Evolutionary conservation across 2,329 filamentous ascomycete genomes (phyloP).

Genomic region (Alternaria sp.): DNA sequence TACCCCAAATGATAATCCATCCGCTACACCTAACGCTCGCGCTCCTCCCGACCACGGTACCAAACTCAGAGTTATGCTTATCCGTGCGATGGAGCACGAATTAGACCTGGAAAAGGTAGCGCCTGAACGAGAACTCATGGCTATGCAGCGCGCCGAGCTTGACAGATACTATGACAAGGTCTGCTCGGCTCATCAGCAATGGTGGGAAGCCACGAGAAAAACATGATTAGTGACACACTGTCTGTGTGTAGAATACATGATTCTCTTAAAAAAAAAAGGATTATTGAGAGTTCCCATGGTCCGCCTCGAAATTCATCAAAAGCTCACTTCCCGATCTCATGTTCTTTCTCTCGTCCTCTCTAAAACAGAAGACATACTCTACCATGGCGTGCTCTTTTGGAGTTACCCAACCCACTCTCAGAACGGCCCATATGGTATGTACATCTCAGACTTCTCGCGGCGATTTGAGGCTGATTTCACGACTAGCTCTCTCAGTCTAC

Average conservation of each 20-base stretch:
- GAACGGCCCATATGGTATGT: neutral
- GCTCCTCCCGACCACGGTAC: neutral
- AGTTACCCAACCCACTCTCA: too few species aligned
- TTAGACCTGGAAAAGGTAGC: constrained; percentile 16
- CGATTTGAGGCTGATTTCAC: too few species aligned
- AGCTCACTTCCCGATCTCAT: too few species aligned
- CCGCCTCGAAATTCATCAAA: too few species aligned
- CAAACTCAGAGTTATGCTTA: constrained; percentile 3
- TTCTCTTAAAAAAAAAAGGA: too few species aligned
- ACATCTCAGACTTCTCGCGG: neutral
- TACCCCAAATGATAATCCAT: neutral
- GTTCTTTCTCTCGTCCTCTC: too few species aligned
- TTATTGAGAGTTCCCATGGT: too few species aligned
- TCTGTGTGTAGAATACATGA: neutral
- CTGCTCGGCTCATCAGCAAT: constrained; percentile 10
- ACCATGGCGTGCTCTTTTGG: too few species aligned
- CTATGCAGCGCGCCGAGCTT: constrained; percentile 17
- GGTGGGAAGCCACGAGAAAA: constrained; percentile 11
- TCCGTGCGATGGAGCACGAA: constrained; percentile 21
- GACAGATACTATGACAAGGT: constrained; percentile 3
- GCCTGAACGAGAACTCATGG: constrained; percentile 9
- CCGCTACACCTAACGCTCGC: too few species aligned
- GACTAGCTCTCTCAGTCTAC: neutral
- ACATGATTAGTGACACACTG: neutral
- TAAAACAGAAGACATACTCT: too few species aligned